phyloP scores from a whole-genome alignment of 345 rosid genomes.

The Fremontodendron californicum region DNA sequence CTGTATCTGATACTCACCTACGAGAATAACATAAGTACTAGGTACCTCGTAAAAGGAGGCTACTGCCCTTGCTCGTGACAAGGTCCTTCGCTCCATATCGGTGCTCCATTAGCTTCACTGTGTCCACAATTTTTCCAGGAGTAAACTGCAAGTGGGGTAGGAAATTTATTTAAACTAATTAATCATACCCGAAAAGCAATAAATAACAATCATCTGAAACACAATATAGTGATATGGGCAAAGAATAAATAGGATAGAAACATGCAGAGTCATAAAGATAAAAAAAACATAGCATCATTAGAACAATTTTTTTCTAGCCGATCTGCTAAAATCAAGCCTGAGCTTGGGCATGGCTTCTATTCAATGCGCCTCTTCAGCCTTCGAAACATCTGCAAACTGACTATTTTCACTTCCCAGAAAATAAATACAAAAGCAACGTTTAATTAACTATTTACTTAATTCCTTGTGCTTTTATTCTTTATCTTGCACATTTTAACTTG shows the following conservation, averaged over 20 bases:
- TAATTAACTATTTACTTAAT: not conserved
- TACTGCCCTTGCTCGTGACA: constrained; percentile 50
- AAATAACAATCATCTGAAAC: not conserved
- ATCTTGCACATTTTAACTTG: not conserved
- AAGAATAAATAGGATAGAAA: not conserved
- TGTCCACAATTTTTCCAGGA: constrained; percentile 50
- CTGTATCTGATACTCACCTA: too few species aligned
- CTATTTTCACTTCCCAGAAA: not conserved
- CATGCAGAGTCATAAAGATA: not conserved
- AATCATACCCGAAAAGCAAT: not conserved
- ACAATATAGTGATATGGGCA: not conserved
- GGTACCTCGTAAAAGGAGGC: constrained; percentile 49
- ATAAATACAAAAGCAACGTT: not conserved
- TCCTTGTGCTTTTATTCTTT: not conserved
- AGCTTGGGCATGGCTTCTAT: not conserved
- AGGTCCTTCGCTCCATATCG: constrained; percentile 50
- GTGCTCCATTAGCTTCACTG: constrained; percentile 57
- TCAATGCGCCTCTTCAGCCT: not conserved
- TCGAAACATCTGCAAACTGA: not conserved
- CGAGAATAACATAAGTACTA: too few species aligned
- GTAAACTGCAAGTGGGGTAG: constrained; percentile 27
- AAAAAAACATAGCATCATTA: not conserved
- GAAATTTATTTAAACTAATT: not conserved
- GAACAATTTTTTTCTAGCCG: not conserved
- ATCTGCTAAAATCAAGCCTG: not conserved